Percentiles rank a stretch among this genome's conserved stretches.
Evolutionary conservation across 495 filamentous ascomycete species (phyloP).

Genomic region (Podospora didyma): DNA sequence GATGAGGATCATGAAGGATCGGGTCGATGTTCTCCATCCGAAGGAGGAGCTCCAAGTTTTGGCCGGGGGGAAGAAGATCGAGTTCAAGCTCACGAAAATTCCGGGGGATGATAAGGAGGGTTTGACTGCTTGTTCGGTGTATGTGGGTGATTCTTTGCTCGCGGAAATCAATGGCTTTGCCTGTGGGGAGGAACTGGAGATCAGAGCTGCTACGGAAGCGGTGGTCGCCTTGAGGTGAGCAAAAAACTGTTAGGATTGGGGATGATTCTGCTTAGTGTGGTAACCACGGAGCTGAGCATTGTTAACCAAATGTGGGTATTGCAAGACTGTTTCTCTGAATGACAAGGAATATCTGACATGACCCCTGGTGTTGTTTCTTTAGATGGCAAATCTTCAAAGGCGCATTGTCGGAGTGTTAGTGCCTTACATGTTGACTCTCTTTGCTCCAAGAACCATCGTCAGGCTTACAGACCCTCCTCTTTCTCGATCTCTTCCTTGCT

Average conservation of each 20-base stretch:
- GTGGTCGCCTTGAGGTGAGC: background rate
- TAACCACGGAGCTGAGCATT: too few species aligned
- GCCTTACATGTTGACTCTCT: too few species aligned
- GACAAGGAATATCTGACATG: too few species aligned
- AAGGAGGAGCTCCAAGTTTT: slow-evolving; percentile 38
- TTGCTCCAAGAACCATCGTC: too few species aligned
- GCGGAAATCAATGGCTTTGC: background rate
- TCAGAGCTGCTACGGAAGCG: background rate
- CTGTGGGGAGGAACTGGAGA: background rate
- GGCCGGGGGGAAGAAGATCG: background rate
- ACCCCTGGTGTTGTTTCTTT: too few species aligned
- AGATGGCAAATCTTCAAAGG: too few species aligned
- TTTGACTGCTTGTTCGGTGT: background rate
- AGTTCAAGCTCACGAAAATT: background rate
- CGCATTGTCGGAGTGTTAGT: too few species aligned
- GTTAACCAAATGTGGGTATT: too few species aligned
- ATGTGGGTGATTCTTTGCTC: background rate
- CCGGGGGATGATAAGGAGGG: background rate
- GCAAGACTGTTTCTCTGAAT: too few species aligned
- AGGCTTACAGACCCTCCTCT: background rate
- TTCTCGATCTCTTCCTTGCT: background rate
- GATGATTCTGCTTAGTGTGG: background rate
- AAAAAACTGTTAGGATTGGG: background rate
- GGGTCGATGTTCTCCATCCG: slow-evolving; percentile 58
- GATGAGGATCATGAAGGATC: slow-evolving; percentile 46